These are phyloP conservation scores for Suillus subluteus DNA, from an alignment of 768 basidiomycete species.

Conservation along the genomic window DNA sequence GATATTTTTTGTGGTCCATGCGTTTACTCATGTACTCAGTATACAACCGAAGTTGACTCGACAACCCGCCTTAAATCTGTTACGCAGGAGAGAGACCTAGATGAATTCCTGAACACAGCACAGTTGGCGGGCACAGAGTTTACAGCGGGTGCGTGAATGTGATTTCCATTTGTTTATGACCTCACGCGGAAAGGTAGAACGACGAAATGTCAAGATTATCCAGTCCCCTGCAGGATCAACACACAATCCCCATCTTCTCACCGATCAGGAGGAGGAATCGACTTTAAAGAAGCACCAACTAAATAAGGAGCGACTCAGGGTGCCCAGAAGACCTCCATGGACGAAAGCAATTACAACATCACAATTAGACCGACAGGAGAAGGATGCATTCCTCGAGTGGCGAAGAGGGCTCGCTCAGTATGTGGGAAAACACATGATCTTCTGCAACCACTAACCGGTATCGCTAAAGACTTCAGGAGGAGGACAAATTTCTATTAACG, in stretches of 20 bases:
- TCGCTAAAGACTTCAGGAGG: conserved; percentile 76
- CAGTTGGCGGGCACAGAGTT: conserved; percentile 95
- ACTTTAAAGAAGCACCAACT: conserved; percentile 74
- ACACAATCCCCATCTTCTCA: conserved; percentile 87
- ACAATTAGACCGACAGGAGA: conserved; percentile 88
- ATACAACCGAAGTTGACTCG: conserved; percentile 72
- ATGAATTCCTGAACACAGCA: conserved; percentile 95
- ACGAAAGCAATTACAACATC: conserved; percentile 74
- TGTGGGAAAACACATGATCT: conserved; percentile 34
- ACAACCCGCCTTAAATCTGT: conserved; percentile 81
- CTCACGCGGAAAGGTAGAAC: conserved; percentile 48
- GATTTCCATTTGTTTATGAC: background rate
- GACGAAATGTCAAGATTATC: conserved; percentile 80
- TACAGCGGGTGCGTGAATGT: conserved; percentile 73
- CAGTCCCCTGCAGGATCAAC: conserved; percentile 50
- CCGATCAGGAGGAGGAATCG: conserved; percentile 78
- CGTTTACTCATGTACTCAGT: conserved; percentile 45
- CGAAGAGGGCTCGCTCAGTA: conserved; percentile 89
- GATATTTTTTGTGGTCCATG: conserved; percentile 6
- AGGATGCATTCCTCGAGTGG: conserved; percentile 92
- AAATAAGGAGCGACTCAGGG: conserved; percentile 75
- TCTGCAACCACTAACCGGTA: background rate
- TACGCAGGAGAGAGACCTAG: conserved; percentile 94
- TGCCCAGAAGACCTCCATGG: conserved; percentile 92
- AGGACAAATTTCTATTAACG: conserved; percentile 85